These are phyloP conservation scores for Annona squamosa DNA, from an alignment of 164 flowering plant species.

Conservation along the genomic window DNA sequence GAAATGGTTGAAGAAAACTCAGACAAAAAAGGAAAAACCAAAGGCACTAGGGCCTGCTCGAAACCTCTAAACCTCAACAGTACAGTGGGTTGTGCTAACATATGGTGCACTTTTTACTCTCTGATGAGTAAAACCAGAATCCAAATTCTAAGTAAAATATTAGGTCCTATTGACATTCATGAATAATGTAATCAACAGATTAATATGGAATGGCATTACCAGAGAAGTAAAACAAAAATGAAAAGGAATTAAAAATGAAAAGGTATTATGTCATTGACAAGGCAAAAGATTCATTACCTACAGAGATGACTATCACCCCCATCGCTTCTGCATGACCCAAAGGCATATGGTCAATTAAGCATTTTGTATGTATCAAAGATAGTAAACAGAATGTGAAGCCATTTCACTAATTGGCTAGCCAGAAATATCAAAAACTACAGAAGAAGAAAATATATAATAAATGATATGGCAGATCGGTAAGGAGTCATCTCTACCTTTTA, in stretches of 20 bases:
- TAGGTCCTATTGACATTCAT: neutral
- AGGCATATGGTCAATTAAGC: neutral
- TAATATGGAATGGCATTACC: neutral
- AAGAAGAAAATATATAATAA: neutral
- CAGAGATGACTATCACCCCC: slow-evolving; percentile 56
- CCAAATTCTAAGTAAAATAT: neutral
- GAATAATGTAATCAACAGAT: neutral
- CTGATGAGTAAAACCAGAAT: neutral
- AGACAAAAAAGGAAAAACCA: neutral
- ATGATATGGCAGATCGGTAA: neutral
- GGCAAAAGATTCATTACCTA: slow-evolving; percentile 42
- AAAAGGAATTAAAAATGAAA: too few relatives aligned
- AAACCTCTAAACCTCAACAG: neutral
- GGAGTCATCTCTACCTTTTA: slow-evolving; percentile 34
- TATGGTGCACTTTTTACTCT: neutral
- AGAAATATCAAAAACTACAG: too few relatives aligned
- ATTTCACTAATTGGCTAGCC: neutral
- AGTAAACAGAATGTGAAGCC: neutral
- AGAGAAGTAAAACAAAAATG: neutral
- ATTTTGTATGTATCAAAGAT: neutral
- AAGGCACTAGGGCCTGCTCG: neutral
- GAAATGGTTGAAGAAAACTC: neutral
- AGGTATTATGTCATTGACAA: neutral
- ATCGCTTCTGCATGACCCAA: slow-evolving; percentile 42
- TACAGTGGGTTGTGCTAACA: neutral